Conservation (phyloP, 768 basidiomycete species). For the Ramaria rubella region DNA sequence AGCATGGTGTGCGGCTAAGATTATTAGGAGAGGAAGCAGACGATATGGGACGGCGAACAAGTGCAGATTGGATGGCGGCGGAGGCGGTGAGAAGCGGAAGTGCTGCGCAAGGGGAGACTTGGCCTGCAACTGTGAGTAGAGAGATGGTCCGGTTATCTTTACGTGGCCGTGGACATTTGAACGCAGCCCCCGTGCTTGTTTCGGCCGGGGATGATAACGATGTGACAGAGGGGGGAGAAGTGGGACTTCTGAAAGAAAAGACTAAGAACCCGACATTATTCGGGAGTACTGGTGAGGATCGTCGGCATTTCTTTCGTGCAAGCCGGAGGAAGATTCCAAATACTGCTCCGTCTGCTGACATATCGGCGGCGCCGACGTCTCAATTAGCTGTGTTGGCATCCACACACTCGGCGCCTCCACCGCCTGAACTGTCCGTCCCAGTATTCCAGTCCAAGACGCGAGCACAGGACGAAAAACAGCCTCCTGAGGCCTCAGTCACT, state of each 20-base stretch:
- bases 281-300: conserved; percentile 8
- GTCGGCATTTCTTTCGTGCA: conserved; percentile 2
- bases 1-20: conserved; percentile 3
- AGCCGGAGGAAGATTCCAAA: background rate
- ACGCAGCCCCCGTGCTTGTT: background rate
- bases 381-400: background rate
- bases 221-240: conserved; percentile 16
- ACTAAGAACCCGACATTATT: conserved; percentile 7
- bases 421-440: background rate
- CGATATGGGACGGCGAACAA: conserved; percentile 39
- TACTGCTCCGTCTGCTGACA: background rate
- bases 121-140: conserved; percentile 54
- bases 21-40: conserved; percentile 25
- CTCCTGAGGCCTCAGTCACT: conserved; percentile 5
- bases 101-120: conserved; percentile 32
- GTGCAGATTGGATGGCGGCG: conserved; percentile 52
- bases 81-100: conserved; percentile 36
- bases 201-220: conserved; percentile 13
- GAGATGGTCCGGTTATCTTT: conserved; percentile 49
- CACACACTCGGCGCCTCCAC: background rate
- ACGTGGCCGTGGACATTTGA: conserved; percentile 16
- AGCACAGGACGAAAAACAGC: background rate
- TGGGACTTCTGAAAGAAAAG: background rate
- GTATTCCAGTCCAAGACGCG: background rate
- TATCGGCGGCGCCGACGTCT: background rate